phyloP scores from a whole-genome alignment of 2,329 filamentous ascomycete species.

The Aspergillus costaricaensis region DNA sequence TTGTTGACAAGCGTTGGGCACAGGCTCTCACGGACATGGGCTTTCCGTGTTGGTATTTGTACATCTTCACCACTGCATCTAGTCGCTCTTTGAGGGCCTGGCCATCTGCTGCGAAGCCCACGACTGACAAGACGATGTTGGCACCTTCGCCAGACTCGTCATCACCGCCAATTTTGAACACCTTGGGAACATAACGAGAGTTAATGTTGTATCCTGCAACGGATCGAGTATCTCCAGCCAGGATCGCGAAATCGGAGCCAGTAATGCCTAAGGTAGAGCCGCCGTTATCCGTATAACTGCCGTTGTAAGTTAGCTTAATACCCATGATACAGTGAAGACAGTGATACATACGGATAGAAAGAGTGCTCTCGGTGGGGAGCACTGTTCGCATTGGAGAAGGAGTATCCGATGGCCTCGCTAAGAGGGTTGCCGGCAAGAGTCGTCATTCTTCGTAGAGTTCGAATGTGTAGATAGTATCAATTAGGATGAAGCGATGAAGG shows the following conservation, averaged over 20 bases:
- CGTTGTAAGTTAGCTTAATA: conserved; percentile 16
- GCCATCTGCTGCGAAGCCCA: conserved; percentile 94
- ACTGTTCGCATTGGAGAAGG: conserved; percentile 57
- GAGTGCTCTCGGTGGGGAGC: conserved; percentile 64
- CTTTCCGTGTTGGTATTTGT: conserved; percentile 97
- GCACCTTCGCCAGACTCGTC: conserved; percentile 82
- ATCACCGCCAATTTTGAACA: conserved; percentile 94
- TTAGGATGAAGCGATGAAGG: conserved; percentile 7
- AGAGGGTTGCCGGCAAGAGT: conserved; percentile 54
- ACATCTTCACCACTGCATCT: conserved; percentile 96
- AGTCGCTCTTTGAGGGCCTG: conserved; percentile 90
- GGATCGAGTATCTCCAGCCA: conserved; percentile 94
- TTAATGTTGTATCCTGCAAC: conserved; percentile 99
- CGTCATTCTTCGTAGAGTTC: conserved; percentile 49
- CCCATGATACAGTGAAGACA: background rate
- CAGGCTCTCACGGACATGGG: conserved; percentile 92
- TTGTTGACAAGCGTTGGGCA: conserved; percentile 90
- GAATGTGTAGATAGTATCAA: conserved; percentile 2
- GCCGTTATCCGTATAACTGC: conserved; percentile 89
- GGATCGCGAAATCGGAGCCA: conserved; percentile 90
- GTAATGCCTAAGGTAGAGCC: conserved; percentile 94
- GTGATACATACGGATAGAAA: conserved; percentile 79
- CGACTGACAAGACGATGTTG: conserved; percentile 86
- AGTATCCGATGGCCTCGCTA: conserved; percentile 59
- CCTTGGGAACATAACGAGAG: conserved; percentile 89